Evolutionary conservation across 805 yeast genomes (phyloP).

Genomic region (Jamesozyma rosinii): DNA sequence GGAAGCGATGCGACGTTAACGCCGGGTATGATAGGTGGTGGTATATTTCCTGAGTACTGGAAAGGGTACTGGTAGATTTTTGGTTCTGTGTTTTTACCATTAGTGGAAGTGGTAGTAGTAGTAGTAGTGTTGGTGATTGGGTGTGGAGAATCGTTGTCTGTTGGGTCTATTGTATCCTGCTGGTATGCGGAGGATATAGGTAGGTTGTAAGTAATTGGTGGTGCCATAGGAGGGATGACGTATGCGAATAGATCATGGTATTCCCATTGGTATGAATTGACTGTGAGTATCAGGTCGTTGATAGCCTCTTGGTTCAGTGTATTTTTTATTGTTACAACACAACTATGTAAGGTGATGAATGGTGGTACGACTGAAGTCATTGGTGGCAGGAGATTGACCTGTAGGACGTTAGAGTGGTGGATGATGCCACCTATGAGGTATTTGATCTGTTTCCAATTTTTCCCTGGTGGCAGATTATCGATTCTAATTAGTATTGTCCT

Average conservation of each 20-base stretch:
- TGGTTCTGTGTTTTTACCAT: too few relatives aligned
- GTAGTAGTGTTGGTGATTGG: not conserved
- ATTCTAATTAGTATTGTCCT: conserved; percentile 13
- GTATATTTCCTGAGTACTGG: not conserved
- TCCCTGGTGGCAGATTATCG: conserved; percentile 29
- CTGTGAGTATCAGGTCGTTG: conserved; percentile 19
- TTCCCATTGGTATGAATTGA: conserved; percentile 29
- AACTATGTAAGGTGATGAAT: conserved; percentile 26
- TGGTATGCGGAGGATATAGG: not conserved
- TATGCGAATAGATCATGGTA: conserved; percentile 24
- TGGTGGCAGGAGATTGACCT: conserved; percentile 27
- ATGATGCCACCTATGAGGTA: conserved; percentile 29
- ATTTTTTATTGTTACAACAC: conserved; percentile 21
- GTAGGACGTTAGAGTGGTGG: conserved; percentile 23
- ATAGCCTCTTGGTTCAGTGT: conserved; percentile 14
- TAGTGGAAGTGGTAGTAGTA: not conserved
- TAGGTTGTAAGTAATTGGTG: not conserved
- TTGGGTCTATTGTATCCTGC: not conserved
- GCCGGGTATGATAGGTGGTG: not conserved
- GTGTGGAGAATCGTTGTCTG: not conserved
- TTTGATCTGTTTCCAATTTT: conserved; percentile 29
- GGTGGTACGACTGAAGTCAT: conserved; percentile 29
- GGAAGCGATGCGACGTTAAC: not conserved
- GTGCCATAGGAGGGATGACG: conserved; percentile 12
- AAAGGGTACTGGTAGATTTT: not conserved